Base-by-base conservation (phyloP, 2,329 filamentous ascomycete species). In the Pseudocercospora ulei region DNA sequence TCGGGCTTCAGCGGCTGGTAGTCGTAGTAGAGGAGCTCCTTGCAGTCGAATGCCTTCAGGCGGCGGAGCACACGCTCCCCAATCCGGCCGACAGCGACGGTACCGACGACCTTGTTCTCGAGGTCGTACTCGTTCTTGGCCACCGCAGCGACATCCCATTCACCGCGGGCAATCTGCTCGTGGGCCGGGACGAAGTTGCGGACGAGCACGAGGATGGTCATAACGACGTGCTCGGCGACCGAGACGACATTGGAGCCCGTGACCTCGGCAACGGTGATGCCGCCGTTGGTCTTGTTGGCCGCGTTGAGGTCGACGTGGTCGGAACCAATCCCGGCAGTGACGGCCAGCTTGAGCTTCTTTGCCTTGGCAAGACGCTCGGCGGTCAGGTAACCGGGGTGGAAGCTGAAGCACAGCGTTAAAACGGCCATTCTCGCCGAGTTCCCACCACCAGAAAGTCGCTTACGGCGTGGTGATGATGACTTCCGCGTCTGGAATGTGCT, bases 101-200 rank as follows among this genome's bases (percentile, higher is more conserved):
- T 98, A 59, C 90, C 90, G 55, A 98, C 90, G 33, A 92, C 83
- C 78, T 98, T 98, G 73, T 74, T 73, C 76, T 96, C 90, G 41
- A 98, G 80, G 61, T 98, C 90, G 65, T 80, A 98, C 73, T 96
- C 88, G 70, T 94, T 87, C 81, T 96, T 96, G 62, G 90, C 90
- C 16, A 87, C 88, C 38, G 75, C 87, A 45, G 90, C 90, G 36
- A 98, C 90, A 62, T 98, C 74, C 90, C 90, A 98, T 47, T 94
- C 83, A 50, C 90, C 90, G 43, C 69, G 67, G 65, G 78, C 73
- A 60, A 98, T 82, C 74, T 85, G 79, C 73, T 96, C 87, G 71
- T 96, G 90, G 38, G 90, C 87, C 52, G 90, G 90, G 38, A 94
- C 86, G 61, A 95, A 98, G 80, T 98, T 98, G 71, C 90, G 87